A percentile compares a stretch with the other conserved stretches of the same genome.
phyloP scores from a whole-genome alignment of 768 basidiomycete species.

The Inosperma sp. region DNA sequence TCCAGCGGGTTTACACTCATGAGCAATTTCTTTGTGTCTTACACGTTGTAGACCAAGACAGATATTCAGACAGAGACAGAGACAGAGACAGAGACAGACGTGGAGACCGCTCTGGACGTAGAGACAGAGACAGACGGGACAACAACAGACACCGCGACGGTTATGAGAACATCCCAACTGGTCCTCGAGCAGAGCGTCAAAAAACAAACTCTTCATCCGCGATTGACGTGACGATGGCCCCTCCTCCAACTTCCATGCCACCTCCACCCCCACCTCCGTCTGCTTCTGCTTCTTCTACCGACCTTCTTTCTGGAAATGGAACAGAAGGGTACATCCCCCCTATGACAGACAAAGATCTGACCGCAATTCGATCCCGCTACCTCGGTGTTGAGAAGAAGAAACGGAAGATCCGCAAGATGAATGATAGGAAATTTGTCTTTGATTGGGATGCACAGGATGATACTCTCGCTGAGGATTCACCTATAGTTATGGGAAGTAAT shows the following conservation, averaged over 20 bases:
- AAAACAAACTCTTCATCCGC: slow-evolving; percentile 27
- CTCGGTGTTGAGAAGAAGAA: slow-evolving; percentile 94
- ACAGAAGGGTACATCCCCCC: slow-evolving; percentile 47
- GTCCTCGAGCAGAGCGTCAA: slow-evolving; percentile 71
- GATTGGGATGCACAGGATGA: slow-evolving; percentile 99
- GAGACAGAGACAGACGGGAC: slow-evolving; percentile 40
- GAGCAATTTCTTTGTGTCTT: slow-evolving; percentile 6
- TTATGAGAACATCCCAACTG: slow-evolving; percentile 75
- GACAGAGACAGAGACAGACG: slow-evolving; percentile 32
- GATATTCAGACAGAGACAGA: slow-evolving; percentile 48
- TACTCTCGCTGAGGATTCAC: slow-evolving; percentile 76
- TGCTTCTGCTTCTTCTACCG: slow-evolving; percentile 21
- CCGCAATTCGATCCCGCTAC: slow-evolving; percentile 86
- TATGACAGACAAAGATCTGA: slow-evolving; percentile 77
- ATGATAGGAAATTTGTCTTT: slow-evolving; percentile 97
- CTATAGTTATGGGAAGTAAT: slow-evolving; percentile 63
- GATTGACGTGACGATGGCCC: slow-evolving; percentile 25
- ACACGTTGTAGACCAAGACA: slow-evolving; percentile 45
- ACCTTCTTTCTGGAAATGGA: slow-evolving; percentile 29
- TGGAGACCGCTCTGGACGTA: slow-evolving; percentile 30
- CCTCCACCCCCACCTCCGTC: slow-evolving; percentile 37
- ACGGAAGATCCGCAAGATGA: slow-evolving; percentile 90
- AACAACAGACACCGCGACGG: slow-evolving; percentile 38
- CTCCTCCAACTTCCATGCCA: slow-evolving; percentile 37
- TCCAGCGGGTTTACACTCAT: slow-evolving; percentile 17